Conservation (phyloP, 345 rosid genomes). For the Sisymbrium irio region DNA sequence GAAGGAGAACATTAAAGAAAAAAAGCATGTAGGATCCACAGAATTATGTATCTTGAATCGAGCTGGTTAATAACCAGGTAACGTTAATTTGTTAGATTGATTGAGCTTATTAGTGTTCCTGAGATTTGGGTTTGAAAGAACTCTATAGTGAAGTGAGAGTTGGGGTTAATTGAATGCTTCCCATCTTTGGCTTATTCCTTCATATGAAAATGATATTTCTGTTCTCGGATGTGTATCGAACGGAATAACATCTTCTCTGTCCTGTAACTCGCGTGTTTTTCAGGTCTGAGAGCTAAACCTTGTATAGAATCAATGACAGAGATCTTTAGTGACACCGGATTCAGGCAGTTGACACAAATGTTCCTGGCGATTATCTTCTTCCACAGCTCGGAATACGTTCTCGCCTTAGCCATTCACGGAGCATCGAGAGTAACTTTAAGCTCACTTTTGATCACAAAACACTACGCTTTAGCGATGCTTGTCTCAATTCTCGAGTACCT, state of each 20-base stretch:
- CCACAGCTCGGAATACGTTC: slow-evolving; percentile 57
- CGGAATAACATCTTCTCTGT: background rate
- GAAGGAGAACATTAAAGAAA: background rate
- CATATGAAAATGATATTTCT: background rate
- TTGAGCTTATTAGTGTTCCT: slow-evolving; percentile 14
- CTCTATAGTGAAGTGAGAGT: background rate
- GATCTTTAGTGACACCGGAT: slow-evolving; percentile 40
- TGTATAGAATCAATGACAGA: slow-evolving; percentile 45
- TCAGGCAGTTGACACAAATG: slow-evolving; percentile 58
- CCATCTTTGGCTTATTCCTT: background rate
- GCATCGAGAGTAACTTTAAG: slow-evolving; percentile 46
- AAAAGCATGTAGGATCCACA: background rate
- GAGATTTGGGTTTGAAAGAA: background rate
- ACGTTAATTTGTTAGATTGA: background rate
- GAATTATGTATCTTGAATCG: background rate
- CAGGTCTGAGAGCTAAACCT: slow-evolving; percentile 39
- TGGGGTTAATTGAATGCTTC: background rate
- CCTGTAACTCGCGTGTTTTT: slow-evolving; percentile 28
- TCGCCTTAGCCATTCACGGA: slow-evolving; percentile 54
- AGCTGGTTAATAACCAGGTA: background rate
- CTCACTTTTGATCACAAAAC: slow-evolving; percentile 65
- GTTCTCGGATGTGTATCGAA: background rate
- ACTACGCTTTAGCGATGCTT: slow-evolving; percentile 53
- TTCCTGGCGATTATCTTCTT: slow-evolving; percentile 52
- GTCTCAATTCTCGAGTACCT: slow-evolving; percentile 53